A percentile compares a stretch with the other conserved stretches of the same genome.
Conservation (phyloP, 2,329 filamentous ascomycete species). For the Fusarium chuoi region DNA sequence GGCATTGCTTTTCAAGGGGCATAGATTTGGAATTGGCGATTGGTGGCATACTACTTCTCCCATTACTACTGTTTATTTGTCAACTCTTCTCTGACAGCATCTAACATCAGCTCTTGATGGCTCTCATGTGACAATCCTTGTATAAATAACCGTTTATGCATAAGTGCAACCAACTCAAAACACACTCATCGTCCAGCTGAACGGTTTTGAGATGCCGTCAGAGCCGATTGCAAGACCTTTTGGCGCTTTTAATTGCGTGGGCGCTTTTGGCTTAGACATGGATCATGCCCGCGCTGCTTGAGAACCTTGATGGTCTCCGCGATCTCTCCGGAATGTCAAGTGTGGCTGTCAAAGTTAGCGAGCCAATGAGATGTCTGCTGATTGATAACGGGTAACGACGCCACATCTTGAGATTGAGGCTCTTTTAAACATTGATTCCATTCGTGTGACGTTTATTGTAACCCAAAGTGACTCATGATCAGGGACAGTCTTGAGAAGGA, state of each 20-base stretch:
- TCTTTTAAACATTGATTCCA: slow-evolving; percentile 6
- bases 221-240: slow-evolving; percentile 33
- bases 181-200: not conserved
- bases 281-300: slow-evolving; percentile 18
- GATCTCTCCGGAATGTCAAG: not conserved
- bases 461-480: not conserved
- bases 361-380: slow-evolving; percentile 21
- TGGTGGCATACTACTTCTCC: not conserved
- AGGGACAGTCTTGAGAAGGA: no score
- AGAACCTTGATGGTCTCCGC: slow-evolving; percentile 44
- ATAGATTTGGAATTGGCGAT: slow-evolving; percentile 11
- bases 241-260: slow-evolving; percentile 16
- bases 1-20: not conserved
- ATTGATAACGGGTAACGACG: slow-evolving; percentile 3
- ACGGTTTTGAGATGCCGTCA: slow-evolving; percentile 29
- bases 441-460: not conserved
- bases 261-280: slow-evolving; percentile 12
- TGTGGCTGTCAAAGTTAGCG: slow-evolving; percentile 34
- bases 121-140: not conserved
- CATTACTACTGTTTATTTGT: not conserved
- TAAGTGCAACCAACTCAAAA: not conserved
- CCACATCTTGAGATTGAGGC: slow-evolving; percentile 29
- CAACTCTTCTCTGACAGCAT: not conserved
- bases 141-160: not conserved
- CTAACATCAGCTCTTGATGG: not conserved